Evolutionary conservation across 257 asterid species (phyloP).

Genomic region (Plantago major): DNA sequence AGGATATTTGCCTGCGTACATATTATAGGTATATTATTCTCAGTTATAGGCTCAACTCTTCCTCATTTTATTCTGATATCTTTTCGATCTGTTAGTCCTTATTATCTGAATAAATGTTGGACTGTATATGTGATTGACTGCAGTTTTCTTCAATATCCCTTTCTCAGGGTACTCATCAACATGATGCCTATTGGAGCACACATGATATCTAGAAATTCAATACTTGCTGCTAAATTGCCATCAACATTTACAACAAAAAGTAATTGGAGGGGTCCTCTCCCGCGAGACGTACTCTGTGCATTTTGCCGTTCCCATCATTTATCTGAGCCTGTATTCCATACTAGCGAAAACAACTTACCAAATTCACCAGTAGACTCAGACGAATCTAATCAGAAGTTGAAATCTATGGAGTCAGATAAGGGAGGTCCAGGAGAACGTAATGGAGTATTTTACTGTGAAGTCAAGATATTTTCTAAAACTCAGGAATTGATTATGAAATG

Average conservation of each 20-base stretch:
- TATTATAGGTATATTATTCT: constrained; percentile 80
- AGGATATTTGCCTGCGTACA: constrained; percentile 51
- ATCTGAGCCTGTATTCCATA: constrained; percentile 64
- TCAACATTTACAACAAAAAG: constrained; percentile 49
- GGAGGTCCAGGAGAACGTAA: constrained; percentile 2
- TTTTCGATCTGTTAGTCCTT: not conserved
- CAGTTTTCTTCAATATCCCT: constrained; percentile 2
- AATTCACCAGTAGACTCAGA: constrained; percentile 37
- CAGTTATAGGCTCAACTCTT: too few species aligned
- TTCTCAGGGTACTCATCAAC: constrained; percentile 53
- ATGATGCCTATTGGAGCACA: constrained; percentile 80
- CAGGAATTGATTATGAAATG: constrained; percentile 59
- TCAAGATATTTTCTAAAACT: constrained; percentile 54
- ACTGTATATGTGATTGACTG: constrained; percentile 8
- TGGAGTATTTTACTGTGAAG: constrained; percentile 49
- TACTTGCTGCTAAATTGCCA: constrained; percentile 78
- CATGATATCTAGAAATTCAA: constrained; percentile 75
- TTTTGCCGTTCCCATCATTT: constrained; percentile 76
- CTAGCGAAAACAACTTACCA: constrained; percentile 26
- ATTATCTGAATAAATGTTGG: not conserved
- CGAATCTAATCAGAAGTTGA: constrained; percentile 56
- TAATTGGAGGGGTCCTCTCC: constrained; percentile 84
- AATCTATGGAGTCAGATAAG: constrained; percentile 35
- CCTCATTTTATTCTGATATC: not conserved
- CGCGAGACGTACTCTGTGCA: constrained; percentile 69